phyloP scores from a whole-genome alignment of 176 grass and related monocot species.

The Musa beccarii region DNA sequence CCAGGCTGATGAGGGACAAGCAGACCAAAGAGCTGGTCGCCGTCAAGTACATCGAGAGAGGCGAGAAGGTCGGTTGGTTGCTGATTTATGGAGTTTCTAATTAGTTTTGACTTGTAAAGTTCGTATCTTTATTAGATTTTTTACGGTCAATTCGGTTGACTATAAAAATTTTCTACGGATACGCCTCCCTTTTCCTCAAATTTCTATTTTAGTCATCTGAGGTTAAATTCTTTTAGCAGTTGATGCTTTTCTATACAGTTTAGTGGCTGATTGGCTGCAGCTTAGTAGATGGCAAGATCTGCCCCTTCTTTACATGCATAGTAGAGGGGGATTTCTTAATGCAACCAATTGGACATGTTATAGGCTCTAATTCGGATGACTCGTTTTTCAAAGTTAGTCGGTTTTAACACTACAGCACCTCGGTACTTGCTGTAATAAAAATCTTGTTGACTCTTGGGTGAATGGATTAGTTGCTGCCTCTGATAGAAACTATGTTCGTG shows the following conservation, averaged over 20 bases:
- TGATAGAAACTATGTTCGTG: too few relatives aligned
- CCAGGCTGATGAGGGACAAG: constrained; percentile 17
- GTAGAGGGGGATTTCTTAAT: too few relatives aligned
- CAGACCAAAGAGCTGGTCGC: constrained; percentile 10
- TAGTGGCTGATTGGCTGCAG: background rate
- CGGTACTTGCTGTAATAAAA: too few relatives aligned
- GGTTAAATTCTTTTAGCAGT: background rate
- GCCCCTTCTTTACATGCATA: too few relatives aligned
- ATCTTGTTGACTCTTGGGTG: background rate
- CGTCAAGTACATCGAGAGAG: constrained; percentile 19
- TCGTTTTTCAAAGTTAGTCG: too few relatives aligned
- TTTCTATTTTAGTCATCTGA: background rate
- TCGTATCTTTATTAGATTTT: background rate
- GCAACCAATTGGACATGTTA: too few relatives aligned
- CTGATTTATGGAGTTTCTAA: background rate
- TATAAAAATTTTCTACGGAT: too few relatives aligned
- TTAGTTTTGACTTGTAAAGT: background rate
- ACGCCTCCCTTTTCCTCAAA: background rate
- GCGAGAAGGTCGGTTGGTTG: constrained; percentile 11
- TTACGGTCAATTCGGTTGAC: too few relatives aligned
- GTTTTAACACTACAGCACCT: too few relatives aligned
- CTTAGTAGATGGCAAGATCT: too few relatives aligned
- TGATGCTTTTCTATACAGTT: background rate
- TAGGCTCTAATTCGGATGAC: too few relatives aligned
- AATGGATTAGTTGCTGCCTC: background rate